phyloP scores from a whole-genome alignment of 2,329 filamentous ascomycete genomes.

The Fusarium sp. region DNA sequence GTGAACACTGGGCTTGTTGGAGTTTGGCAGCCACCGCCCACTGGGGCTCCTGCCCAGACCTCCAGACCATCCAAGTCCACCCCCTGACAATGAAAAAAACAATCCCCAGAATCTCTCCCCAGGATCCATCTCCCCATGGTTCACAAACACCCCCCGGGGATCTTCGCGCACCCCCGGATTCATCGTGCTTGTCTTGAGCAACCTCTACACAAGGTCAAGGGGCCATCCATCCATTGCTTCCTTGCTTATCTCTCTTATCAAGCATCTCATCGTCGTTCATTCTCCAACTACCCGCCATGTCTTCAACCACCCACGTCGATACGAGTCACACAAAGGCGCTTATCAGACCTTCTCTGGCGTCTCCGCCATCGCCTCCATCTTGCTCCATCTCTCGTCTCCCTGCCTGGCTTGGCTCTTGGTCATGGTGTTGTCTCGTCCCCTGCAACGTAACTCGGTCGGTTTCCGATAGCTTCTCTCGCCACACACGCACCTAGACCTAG shows the following conservation, averaged over 20 bases:
- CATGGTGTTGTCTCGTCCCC: neutral
- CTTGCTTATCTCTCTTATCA: constrained; percentile 35
- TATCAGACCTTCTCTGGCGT: constrained; percentile 23
- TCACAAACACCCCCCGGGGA: constrained; percentile 17
- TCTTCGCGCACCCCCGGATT: constrained; percentile 28
- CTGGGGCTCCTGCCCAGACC: constrained; percentile 10
- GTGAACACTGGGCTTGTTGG: neutral
- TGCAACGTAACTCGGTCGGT: constrained; percentile 37
- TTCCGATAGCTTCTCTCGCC: constrained; percentile 34
- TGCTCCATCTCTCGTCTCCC: neutral
- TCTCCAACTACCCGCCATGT: constrained; percentile 14
- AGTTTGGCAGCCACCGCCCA: constrained; percentile 21
- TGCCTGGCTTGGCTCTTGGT: constrained; percentile 1
- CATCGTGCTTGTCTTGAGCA: constrained; percentile 9
- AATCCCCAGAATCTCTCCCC: constrained; percentile 25
- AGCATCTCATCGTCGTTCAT: constrained; percentile 15
- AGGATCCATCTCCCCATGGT: constrained; percentile 19
- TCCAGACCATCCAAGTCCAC: constrained; percentile 7
- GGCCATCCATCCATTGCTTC: neutral
- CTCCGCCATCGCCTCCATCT: constrained; percentile 11
- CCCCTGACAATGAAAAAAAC: constrained; percentile 12
- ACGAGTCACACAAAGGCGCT: constrained; percentile 24
- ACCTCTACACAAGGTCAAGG: neutral
- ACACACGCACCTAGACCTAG: constrained; percentile 13
- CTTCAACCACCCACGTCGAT: constrained; percentile 15